These are phyloP conservation scores for Bertia moriformis DNA, from an alignment of 2,329 filamentous ascomycete genomes.

Conservation along the genomic window DNA sequence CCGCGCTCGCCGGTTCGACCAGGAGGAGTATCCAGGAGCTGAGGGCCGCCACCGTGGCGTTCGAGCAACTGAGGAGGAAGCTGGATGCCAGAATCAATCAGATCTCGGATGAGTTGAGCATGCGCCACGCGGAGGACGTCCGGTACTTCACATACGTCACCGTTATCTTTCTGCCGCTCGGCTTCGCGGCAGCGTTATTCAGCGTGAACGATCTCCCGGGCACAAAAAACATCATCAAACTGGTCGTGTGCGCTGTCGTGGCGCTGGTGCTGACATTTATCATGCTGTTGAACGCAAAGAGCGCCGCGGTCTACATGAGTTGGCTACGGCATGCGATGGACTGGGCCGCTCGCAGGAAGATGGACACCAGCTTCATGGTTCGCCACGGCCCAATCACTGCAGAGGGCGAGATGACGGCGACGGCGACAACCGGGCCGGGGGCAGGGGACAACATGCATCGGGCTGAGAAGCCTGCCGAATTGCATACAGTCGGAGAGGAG, in stretches of 20 bases:
- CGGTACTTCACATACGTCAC: slow-evolving; percentile 18
- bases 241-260: slow-evolving; percentile 6
- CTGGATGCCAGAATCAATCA: slow-evolving; percentile 4
- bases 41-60: background rate
- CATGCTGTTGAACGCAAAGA: too few species aligned
- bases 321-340: too few species aligned
- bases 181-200: slow-evolving; percentile 14
- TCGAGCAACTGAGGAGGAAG: slow-evolving; percentile 1
- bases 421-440: too few species aligned
- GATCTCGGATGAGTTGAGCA: slow-evolving; percentile 5
- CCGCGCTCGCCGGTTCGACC: slow-evolving; percentile 1
- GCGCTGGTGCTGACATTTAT: slow-evolving; percentile 5
- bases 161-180: slow-evolving; percentile 15
- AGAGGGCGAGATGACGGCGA: too few species aligned
- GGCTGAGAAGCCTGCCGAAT: too few species aligned
- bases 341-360: too few species aligned
- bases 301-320: too few species aligned
- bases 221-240: slow-evolving; percentile 4
- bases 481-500: too few species aligned
- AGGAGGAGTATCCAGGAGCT: slow-evolving; percentile 3
- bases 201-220: slow-evolving; percentile 13
- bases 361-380: too few species aligned
- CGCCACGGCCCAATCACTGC: too few species aligned
- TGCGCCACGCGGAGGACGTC: slow-evolving; percentile 12
- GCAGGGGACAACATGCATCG: too few species aligned